Evolutionary conservation across 2,329 filamentous ascomycete genomes (phyloP), one percentile per base, ranked within the genome.

Genomic region (Colletotrichum kahawae): DNA sequence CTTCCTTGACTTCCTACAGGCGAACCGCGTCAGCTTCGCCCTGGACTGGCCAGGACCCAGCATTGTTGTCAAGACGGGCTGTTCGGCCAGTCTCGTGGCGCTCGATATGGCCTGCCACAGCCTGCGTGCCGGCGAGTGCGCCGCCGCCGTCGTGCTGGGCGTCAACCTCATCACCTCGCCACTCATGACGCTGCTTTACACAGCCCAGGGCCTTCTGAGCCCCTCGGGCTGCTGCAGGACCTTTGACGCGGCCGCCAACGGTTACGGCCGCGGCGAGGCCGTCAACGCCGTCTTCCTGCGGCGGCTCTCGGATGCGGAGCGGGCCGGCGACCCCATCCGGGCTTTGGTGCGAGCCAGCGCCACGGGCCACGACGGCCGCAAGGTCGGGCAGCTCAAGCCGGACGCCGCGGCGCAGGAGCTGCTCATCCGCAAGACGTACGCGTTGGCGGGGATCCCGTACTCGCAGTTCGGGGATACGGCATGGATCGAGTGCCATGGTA

Each of bases 241-340:
- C 27, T 85, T 82, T 65, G 86, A 87, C 67, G 69, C 78, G 7
- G 75, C 77, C 7, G 87, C 84, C 4, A 80, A 85, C 69, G 87
- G 87, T 3, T 89, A 87, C 75, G 84, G 80, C 0, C 81, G 86
- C 16, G 86, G 84, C 7, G 87, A 89, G 74, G 86, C 85, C 6
- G 78, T 84, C 29, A 83, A 78, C 2, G 79, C 83, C 24, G 63
- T 89, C 7, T 75, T 86, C 7, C 69, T 89, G 2, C 88, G 88
- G 78, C 80, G 78, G 1, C 78, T 88, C 1, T 78, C 81, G 7
- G 81, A 84, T 64, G 87, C 87, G 1, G 67, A 88, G 9, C 77
- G 78, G 21, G 85, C 85, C 51, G 83, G 83, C 13, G 84, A 88
- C 77, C 80, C 81, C 0, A 80, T 83, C 24, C 76, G 78, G n/a